Evolutionary conservation across 179 eudicot species (phyloP).

Genomic region (Amaranthus tricolor): DNA sequence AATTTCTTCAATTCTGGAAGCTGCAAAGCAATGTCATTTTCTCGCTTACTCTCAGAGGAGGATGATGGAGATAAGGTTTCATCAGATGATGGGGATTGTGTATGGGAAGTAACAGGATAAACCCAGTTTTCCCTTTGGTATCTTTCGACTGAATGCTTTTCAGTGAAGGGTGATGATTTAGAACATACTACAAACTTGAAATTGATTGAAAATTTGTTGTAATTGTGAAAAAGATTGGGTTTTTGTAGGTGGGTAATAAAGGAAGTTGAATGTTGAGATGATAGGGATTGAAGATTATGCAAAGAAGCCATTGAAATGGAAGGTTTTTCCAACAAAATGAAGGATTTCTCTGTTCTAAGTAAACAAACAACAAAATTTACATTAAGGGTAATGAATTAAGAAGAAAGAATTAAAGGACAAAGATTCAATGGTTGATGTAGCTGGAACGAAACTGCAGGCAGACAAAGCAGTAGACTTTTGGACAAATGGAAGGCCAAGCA

Average conservation of each 20-base stretch:
- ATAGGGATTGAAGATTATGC: conserved; percentile 15
- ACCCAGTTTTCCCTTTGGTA: conserved; percentile 75
- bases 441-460: too few species aligned
- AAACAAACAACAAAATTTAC: neutral
- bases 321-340: neutral
- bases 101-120: conserved; percentile 26
- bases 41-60: conserved; percentile 27
- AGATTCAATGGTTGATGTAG: neutral
- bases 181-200: neutral
- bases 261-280: conserved; percentile 2
- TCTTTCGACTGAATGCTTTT: conserved; percentile 60
- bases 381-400: neutral
- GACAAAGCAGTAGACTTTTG: neutral
- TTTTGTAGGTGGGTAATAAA: conserved; percentile 1
- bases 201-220: neutral
- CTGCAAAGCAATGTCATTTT: conserved; percentile 71
- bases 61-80: conserved; percentile 4
- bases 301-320: conserved; percentile 22
- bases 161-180: conserved; percentile 77
- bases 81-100: neutral
- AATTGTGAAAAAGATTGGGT: neutral
- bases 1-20: conserved; percentile 78
- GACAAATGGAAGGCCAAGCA: conserved; percentile 6
- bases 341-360: neutral
- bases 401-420: neutral